Conservation (phyloP, 1,284 basidiomycete species). For the Boletus holoroseus region DNA sequence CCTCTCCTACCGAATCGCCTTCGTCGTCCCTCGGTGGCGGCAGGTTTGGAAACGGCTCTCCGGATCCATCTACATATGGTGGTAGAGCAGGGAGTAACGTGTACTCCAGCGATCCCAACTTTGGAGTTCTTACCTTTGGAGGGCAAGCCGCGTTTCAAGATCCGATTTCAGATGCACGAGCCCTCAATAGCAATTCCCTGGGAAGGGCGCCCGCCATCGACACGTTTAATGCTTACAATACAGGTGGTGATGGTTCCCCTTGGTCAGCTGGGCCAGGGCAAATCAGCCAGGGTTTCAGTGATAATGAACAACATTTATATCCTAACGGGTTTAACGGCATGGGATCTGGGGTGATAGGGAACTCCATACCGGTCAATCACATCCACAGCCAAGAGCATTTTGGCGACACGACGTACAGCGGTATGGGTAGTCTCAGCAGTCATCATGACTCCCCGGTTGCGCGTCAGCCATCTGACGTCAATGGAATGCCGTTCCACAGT, state of each 20-base stretch:
- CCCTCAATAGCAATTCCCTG: slow-evolving; percentile 33
- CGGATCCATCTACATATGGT: slow-evolving; percentile 56
- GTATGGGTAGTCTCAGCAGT: slow-evolving; percentile 19
- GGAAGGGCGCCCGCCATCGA: slow-evolving; percentile 40
- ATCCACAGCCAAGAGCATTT: slow-evolving; percentile 28
- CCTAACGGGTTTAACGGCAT: slow-evolving; percentile 25
- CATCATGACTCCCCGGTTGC: slow-evolving; percentile 25
- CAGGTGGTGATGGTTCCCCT: slow-evolving; percentile 33
- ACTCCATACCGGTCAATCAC: slow-evolving; percentile 22
- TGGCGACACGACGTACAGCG: slow-evolving; percentile 23
- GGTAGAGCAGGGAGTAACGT: slow-evolving; percentile 41
- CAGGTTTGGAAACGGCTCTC: slow-evolving; percentile 59
- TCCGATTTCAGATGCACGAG: slow-evolving; percentile 32
- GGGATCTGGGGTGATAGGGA: slow-evolving; percentile 18
- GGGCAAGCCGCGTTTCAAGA: slow-evolving; percentile 37
- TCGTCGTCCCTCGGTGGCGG: slow-evolving; percentile 62
- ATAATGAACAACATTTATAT: slow-evolving; percentile 25
- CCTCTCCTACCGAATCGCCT: slow-evolving; percentile 60
- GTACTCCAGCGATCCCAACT: slow-evolving; percentile 35
- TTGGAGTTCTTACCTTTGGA: slow-evolving; percentile 31
- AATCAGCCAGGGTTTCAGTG: slow-evolving; percentile 20
- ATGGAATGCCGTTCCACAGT: slow-evolving; percentile 22
- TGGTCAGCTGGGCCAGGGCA: slow-evolving; percentile 36
- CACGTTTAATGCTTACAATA: slow-evolving; percentile 39
- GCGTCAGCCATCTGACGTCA: slow-evolving; percentile 23